phyloP scores from a whole-genome alignment of 331 rosid genomes.

The Acacia concinna region DNA sequence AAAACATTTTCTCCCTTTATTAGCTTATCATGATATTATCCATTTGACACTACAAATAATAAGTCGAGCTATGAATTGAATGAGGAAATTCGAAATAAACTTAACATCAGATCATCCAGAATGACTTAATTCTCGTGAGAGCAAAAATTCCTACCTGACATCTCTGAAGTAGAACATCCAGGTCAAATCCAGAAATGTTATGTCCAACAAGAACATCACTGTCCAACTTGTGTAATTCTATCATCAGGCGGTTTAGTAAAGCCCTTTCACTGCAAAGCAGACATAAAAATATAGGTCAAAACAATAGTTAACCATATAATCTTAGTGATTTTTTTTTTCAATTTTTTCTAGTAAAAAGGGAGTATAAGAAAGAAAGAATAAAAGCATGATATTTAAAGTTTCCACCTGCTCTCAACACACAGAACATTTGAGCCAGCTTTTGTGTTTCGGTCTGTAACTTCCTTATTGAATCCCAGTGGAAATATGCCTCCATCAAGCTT shows the following conservation, averaged over 20 bases:
- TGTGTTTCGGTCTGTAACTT: conserved; percentile 66
- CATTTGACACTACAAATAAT: conserved; percentile 1
- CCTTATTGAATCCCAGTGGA: conserved; percentile 80
- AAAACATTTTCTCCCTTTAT: conserved; percentile 26
- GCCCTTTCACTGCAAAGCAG: conserved; percentile 84
- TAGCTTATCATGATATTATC: conserved; percentile 6
- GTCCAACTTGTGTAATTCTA: conserved; percentile 82
- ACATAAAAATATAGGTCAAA: conserved; percentile 29
- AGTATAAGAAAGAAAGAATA: neutral
- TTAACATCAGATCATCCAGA: conserved; percentile 15
- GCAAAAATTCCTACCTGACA: conserved; percentile 62
- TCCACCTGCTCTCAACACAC: conserved; percentile 75
- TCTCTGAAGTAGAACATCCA: conserved; percentile 92
- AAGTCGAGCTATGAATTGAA: conserved; percentile 17
- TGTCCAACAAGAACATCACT: conserved; percentile 95
- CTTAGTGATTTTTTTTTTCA: neutral
- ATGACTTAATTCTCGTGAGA: conserved; percentile 2
- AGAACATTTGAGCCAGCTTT: conserved; percentile 76
- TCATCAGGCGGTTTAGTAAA: conserved; percentile 76
- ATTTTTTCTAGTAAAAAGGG: conserved; percentile 4
- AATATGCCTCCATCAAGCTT: conserved; percentile 85
- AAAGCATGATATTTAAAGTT: conserved; percentile 27
- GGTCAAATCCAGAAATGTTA: conserved; percentile 91
- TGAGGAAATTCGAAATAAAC: neutral
- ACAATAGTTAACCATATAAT: conserved; percentile 20